Evolutionary conservation across 2,329 filamentous ascomycete genomes (phyloP), one percentile per base, ranked within the genome.

Genomic region (Claviceps pusilla): DNA sequence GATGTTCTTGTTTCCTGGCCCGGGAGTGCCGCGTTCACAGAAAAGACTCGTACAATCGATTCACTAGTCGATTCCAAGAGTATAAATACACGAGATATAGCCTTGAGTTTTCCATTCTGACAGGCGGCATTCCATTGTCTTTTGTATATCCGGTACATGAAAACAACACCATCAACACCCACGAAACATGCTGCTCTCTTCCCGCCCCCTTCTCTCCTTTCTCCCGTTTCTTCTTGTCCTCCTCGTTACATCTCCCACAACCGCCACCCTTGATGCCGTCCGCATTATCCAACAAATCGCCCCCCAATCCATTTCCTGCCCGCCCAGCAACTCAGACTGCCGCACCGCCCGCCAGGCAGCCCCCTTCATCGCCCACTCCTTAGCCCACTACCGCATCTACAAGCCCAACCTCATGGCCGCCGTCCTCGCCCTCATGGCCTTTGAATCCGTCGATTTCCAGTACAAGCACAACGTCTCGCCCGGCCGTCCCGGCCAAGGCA

Each of bases 381-480:
- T 89, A 66, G 55, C 62, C 19, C 68, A 73, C 11, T 84, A 87
- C 72, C 59, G 66, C 3, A 71, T 89, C 60, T 73, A 69, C 50
- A 66, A 66, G 39, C 68, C 70, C 28, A 76, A 74, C 28, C 79
- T 85, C 60, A 82, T 86, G 64, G 87, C 87, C 7, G 86, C 83
- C 28, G 67, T 90, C 16, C 64, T 93, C 47, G 74, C 82, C 12
- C 73, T 89, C 63, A 84, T 87, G 71, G 79, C 83, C 11, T 83
- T 82, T 64, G 89, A 94, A 71, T 81, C 79, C 1, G 80, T 55
- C 28, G 75, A 83, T 58, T 87, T 90, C 70, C 75, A 78, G 62
- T 90, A 79, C 76, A 87, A 84, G 68, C 76, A 74, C 66, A 88
- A 89, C 69, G 72, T 81, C 61, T 59, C 53, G 39, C 70, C 72